These are phyloP conservation scores for Mrakia frigida DNA, from an alignment of 768 basidiomycete genomes.

Conservation along the genomic window DNA sequence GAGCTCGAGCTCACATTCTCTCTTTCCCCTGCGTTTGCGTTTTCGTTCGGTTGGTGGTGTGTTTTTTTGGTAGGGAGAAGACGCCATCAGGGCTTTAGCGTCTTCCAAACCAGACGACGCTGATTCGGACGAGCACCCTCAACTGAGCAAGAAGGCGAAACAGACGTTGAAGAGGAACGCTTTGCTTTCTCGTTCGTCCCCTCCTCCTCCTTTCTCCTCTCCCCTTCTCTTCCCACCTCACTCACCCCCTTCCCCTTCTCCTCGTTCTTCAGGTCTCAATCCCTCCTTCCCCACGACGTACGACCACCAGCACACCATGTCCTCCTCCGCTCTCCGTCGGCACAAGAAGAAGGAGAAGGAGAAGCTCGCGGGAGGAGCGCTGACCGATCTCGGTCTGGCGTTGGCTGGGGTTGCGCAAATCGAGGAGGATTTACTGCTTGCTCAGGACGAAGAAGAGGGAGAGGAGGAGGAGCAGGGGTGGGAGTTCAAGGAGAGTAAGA, in stretches of 20 bases:
- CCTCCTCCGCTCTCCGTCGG: constrained; percentile 22
- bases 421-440: not conserved
- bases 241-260: not conserved
- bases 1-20: constrained; percentile 6
- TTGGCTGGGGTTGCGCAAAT: not conserved
- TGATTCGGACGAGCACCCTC: not conserved
- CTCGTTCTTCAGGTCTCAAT: constrained; percentile 6
- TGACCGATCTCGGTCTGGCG: not conserved
- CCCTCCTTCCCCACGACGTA: not conserved
- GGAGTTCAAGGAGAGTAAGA: constrained; percentile 14
- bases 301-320: constrained; percentile 21
- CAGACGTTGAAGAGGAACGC: constrained; percentile 24
- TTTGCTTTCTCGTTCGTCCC: constrained; percentile 17
- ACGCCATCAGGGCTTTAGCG: not conserved
- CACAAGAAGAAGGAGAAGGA: constrained; percentile 23
- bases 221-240: not conserved
- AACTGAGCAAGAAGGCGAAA: constrained; percentile 29
- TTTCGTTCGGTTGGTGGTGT: too few species aligned
- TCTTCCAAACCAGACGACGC: not conserved
- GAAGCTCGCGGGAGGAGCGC: constrained; percentile 24
- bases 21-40: not conserved
- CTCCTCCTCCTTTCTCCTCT: not conserved
- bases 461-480: constrained; percentile 13
- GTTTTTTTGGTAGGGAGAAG: not conserved
- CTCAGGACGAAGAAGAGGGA: constrained; percentile 15